Base-by-base conservation (phyloP, 2,329 filamentous ascomycete genomes). In the Esteya vermicola region DNA sequence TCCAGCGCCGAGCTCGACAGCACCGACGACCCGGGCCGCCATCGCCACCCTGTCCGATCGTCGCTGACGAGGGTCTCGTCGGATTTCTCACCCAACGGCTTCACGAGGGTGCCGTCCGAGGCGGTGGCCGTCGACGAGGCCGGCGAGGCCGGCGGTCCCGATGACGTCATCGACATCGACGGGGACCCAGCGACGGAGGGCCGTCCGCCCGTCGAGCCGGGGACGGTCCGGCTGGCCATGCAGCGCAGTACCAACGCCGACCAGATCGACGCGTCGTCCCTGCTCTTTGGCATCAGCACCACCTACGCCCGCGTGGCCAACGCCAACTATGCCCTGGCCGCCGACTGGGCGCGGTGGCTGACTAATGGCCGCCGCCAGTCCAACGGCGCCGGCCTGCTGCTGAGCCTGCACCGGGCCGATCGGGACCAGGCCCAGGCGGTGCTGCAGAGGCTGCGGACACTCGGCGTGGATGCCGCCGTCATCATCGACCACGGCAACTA, bases 301-400 rank as follows among this genome's bases (percentile, higher is more conserved):
- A 64, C 60, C 12, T 65, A 60, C 40, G 52, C 55, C 14, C 57
- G 63, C 5, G 51, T 68, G 23, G 51, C 52, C 3, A 55, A 58
- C 33, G 50, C 55, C 9, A 56, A 65, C 38, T 57, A 56, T 41
- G 56, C 60, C 9, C 49, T 65, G 32, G 47, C 66, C 6, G 53
- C 52, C 32, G 58, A 61, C 42, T 68, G 64, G 65, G 52, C 59
- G 28, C 55, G 63, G 4, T 68, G 63, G 63, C 55, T 68, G 41
- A 65, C 65, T 1, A 54, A 63, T 33, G 60, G 60, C 4, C 52
- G 53, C 9, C 54, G 57, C 3, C 47, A 49, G 12, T 59, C 58
- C 3, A 67, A 67, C 43, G 65, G 65, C 10, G 64, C 63, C 4
- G 57, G 53, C 6, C 47, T 67, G 12, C 47, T 67, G 14, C 51